phyloP scores from a whole-genome alignment of 495 filamentous ascomycete genomes.

The Daldinia vernicosa region DNA sequence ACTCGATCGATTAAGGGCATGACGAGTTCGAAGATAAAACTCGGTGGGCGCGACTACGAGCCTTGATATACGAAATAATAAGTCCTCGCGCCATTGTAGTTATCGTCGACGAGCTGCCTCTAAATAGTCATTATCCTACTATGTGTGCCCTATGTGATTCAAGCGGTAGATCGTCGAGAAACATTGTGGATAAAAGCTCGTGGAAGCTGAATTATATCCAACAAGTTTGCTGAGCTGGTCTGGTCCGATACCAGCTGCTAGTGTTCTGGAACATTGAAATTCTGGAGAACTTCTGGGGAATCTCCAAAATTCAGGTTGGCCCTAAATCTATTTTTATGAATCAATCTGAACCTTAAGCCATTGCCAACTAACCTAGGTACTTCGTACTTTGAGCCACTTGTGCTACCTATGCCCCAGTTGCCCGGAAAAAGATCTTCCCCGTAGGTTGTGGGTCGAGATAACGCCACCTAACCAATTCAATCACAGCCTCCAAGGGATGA shows the following conservation, averaged over 20 bases:
- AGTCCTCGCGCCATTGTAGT: no score
- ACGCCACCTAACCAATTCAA: background rate
- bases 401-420: constrained; percentile 9
- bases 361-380: background rate
- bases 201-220: constrained; percentile 1
- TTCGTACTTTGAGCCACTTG: background rate
- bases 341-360: no score
- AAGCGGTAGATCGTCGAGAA: no score
- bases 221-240: background rate
- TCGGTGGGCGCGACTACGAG: background rate
- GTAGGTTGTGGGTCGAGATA: background rate
- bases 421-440: constrained; percentile 5
- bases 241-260: background rate
- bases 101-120: no score
- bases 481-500: constrained; percentile 8
- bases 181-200: no score
- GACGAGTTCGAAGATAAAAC: background rate
- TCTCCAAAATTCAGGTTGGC: background rate
- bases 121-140: no score
- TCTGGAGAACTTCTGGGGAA: constrained; percentile 10
- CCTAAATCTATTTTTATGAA: constrained; percentile 5
- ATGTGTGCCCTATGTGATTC: no score
- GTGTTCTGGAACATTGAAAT: constrained; percentile 21
- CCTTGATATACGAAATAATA: no score
- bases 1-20: background rate